Percentiles rank a stretch among this genome's conserved stretches.
Evolutionary conservation across 768 basidiomycete genomes (phyloP).

Genomic region (Lactifluus subvellereus): DNA sequence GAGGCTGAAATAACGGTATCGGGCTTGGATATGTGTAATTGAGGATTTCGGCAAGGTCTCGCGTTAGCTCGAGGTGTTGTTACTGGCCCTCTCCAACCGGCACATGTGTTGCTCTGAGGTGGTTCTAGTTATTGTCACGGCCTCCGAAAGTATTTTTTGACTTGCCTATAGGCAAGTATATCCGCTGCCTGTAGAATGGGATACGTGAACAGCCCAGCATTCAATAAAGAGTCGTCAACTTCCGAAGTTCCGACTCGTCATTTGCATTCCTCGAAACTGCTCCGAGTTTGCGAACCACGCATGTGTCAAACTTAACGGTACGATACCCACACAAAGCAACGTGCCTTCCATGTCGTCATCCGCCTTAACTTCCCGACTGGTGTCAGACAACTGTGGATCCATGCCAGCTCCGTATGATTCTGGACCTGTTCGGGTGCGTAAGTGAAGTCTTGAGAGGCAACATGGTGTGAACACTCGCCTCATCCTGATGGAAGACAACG

Average conservation of each 20-base stretch:
- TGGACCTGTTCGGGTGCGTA: no score
- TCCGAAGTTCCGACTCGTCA: no score
- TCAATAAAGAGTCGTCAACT: no score
- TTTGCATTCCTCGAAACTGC: slow-evolving; percentile 71
- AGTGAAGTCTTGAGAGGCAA: no score
- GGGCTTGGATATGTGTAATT: slow-evolving; percentile 57
- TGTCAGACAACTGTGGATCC: slow-evolving; percentile 76
- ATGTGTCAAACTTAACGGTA: neutral
- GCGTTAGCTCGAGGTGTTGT: no score
- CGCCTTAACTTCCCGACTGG: slow-evolving; percentile 75
- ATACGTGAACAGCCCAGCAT: slow-evolving; percentile 85
- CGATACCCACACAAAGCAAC: slow-evolving; percentile 20
- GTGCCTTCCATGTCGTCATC: slow-evolving; percentile 97
- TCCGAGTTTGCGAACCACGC: slow-evolving; percentile 48
- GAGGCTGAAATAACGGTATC: slow-evolving; percentile 59
- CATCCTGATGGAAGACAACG: no score
- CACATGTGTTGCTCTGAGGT: no score
- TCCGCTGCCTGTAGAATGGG: slow-evolving; percentile 93
- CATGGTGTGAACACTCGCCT: no score
- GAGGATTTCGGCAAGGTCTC: slow-evolving; percentile 53
- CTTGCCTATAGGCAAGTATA: slow-evolving; percentile 80
- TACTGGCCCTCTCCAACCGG: no score
- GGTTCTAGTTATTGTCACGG: no score
- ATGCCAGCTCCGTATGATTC: no score
- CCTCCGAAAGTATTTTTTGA: no score